A percentile compares a stretch with the other conserved stretches of the same genome.
Evolutionary conservation across 2,329 filamentous ascomycete species (phyloP).

Genomic region (Alternaria infectoria): DNA sequence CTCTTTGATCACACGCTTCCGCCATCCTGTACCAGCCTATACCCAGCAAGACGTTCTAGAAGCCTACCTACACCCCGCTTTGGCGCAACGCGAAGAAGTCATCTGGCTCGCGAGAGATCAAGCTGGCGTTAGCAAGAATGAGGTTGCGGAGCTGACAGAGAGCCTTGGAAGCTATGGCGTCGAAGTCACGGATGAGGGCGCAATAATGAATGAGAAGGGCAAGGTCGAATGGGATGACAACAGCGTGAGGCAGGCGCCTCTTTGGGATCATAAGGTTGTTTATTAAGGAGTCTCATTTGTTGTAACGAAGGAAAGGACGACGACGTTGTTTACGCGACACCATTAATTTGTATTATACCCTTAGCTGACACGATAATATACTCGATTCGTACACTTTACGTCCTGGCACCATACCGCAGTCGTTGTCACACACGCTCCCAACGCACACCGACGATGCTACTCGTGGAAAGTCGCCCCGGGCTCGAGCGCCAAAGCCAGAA

Average conservation of each 20-base stretch:
- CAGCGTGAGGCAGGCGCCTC: constrained; percentile 4
- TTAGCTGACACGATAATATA: not conserved
- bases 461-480: not conserved
- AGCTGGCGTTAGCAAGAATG: constrained; percentile 51
- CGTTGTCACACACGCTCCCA: too few species aligned
- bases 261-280: constrained; percentile 4
- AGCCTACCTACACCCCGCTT: constrained; percentile 21
- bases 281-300: not conserved
- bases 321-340: not conserved
- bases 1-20: constrained; percentile 11
- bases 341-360: not conserved
- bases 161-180: constrained; percentile 39
- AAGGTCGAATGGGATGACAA: constrained; percentile 49
- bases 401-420: not conserved
- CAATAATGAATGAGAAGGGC: constrained; percentile 53
- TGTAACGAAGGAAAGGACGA: too few species aligned
- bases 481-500: not conserved
- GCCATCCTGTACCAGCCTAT: constrained; percentile 13
- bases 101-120: constrained; percentile 39
- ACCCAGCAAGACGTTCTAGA: constrained; percentile 17
- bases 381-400: not conserved
- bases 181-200: constrained; percentile 53
- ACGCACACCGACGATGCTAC: not conserved
- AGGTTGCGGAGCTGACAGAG: constrained; percentile 50
- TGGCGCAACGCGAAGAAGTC: constrained; percentile 12